Evolutionary conservation across 305 asterid genomes (phyloP).

Genomic region (Petunia hybrid): DNA sequence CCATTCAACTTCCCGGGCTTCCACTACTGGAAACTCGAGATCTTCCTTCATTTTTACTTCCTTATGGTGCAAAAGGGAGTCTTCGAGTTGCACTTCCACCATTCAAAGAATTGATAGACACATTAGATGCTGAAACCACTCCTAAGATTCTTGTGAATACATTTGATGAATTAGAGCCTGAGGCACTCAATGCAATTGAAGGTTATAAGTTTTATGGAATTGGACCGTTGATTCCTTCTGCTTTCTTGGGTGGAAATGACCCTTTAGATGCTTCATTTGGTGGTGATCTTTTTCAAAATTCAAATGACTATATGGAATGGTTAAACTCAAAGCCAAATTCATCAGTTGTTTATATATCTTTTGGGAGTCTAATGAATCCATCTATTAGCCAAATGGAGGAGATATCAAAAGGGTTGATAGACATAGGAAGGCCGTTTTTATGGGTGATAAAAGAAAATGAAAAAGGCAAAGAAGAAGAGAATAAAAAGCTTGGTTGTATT

Average conservation of each 20-base stretch:
- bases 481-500: slow-evolving; percentile 30
- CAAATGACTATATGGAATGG: slow-evolving; percentile 39
- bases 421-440: slow-evolving; percentile 40
- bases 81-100: slow-evolving; percentile 40
- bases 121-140: slow-evolving; percentile 12
- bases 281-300: slow-evolving; percentile 36
- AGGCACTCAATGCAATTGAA: slow-evolving; percentile 37
- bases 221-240: slow-evolving; percentile 60
- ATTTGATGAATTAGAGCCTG: slow-evolving; percentile 47
- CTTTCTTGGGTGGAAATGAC: slow-evolving; percentile 45
- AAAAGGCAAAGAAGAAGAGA: slow-evolving; percentile 16
- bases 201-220: slow-evolving; percentile 40
- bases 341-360: slow-evolving; percentile 35
- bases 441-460: slow-evolving; percentile 41
- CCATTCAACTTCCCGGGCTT: slow-evolving; percentile 50
- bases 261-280: slow-evolving; percentile 46
- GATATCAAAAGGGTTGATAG: slow-evolving; percentile 40
- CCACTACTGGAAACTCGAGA: slow-evolving; percentile 36
- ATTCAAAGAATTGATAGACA: slow-evolving; percentile 35
- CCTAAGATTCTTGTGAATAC: slow-evolving; percentile 53
- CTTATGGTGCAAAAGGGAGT: background rate
- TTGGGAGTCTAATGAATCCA: slow-evolving; percentile 37
- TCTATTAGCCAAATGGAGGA: slow-evolving; percentile 41
- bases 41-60: slow-evolving; percentile 27
- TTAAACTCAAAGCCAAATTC: slow-evolving; percentile 23